Base-by-base conservation (phyloP, 2,329 filamentous ascomycete genomes). In the Aspergillus quadrilineatus region DNA sequence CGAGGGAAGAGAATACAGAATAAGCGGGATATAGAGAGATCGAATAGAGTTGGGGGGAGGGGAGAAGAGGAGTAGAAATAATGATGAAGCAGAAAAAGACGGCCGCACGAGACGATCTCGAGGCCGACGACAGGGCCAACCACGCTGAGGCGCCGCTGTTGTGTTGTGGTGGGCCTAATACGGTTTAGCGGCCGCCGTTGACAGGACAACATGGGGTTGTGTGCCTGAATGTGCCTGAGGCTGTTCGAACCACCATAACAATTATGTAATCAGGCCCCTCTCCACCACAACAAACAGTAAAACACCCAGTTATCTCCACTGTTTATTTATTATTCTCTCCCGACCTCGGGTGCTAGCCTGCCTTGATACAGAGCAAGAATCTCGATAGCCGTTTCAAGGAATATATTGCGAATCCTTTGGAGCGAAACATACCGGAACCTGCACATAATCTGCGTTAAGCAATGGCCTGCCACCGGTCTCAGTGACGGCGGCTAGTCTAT, bases 121-220 rank as follows among this genome's bases (percentile, higher is more conserved):
- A 69, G 67, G 65, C 61, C 65, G 63, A 65, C 65, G 64, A 66
- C 65, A 53, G 50, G 22, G 43, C 50, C 15, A 70, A 69, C 67
- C 67, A 68, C 66, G 62, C 61, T 67, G 60, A 67, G 53, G 62
- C 61, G 63, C 62, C 62, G 58, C 68, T 75, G 72, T 73, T 73
- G 69, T 76, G 73, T 74, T 75, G 64, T 75, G 68, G 60, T 68
- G 50, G 37, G 1, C 62, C 67, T 37, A 28, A 62, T 67, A 47
- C 39, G 66, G 73, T 53, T 63, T 75, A 75, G 73, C 56, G 65
- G 39, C 1, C 1, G 2, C 0, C 14, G 75, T 77, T 75, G 74
- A 67, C 73, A 64, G 63, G 74, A 69, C 73, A 76, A 77, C 74
- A 28, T 7, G 1, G 10, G 34, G 12, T 9, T 2, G 1, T 9